Conservation (phyloP, 805 yeast genomes). For the Candida maesae region DNA sequence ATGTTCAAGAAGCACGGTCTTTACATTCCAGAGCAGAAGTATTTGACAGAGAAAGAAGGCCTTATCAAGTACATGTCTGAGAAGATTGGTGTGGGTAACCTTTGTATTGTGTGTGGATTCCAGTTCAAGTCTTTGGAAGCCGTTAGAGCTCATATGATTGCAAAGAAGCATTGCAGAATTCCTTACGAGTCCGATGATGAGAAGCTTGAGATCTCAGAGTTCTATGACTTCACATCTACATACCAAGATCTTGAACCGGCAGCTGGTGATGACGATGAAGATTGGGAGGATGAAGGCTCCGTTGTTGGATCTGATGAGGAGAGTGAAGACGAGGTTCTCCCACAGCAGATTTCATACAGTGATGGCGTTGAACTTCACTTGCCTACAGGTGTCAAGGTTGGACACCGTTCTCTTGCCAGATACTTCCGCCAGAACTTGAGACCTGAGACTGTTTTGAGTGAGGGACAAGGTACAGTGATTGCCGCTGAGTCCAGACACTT, state of each 20-base stretch:
- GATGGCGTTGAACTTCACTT: conserved; percentile 71
- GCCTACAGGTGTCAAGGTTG: conserved; percentile 80
- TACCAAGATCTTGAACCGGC: conserved; percentile 38
- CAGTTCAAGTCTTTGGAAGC: conserved; percentile 85
- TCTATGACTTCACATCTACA: conserved; percentile 81
- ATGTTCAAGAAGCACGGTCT: conserved; percentile 81
- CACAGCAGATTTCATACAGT: conserved; percentile 43
- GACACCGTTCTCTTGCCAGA: conserved; percentile 80
- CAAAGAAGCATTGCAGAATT: conserved; percentile 82
- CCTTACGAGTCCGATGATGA: conserved; percentile 88
- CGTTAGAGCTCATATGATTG: conserved; percentile 84
- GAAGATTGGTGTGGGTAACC: conserved; percentile 87
- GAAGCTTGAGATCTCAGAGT: conserved; percentile 82
- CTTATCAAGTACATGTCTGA: conserved; percentile 77
- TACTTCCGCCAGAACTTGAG: conserved; percentile 72
- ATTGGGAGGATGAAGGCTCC: conserved; percentile 34
- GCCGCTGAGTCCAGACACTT: conserved; percentile 73
- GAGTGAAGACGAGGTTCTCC: conserved; percentile 33
- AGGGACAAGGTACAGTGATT: conserved; percentile 81
- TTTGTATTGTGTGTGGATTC: conserved; percentile 78
- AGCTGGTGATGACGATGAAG: conserved; percentile 29
- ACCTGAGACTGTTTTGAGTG: conserved; percentile 55
- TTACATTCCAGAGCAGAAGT: conserved; percentile 80
- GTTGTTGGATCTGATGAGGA: conserved; percentile 34
- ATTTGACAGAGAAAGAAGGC: conserved; percentile 67